Evolutionary conservation across 2,329 filamentous ascomycete species (phyloP), one percentile per base, ranked within the genome.

Genomic region (Lojkania enalia): DNA sequence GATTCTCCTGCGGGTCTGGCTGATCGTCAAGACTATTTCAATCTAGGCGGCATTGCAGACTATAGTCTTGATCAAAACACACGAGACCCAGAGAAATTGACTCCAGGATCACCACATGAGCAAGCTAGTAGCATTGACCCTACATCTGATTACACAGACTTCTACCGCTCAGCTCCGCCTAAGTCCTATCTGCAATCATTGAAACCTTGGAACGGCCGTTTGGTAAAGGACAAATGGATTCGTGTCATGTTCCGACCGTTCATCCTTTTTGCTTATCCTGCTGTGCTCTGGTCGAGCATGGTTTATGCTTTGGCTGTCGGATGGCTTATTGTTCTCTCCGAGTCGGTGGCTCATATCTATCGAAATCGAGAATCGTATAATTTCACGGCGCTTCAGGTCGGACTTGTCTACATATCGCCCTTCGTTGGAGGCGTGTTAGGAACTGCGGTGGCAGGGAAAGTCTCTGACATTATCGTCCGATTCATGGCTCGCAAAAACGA

Each of bases 271-370:
- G 82, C 86, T 1, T 96, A 97, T 61, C 94, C 94, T 0, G 82
- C 88, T 0, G 87, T 97, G 1, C 79, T 96, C 6, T 97, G 91
- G 92, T 92, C 88, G 4, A 76, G 90, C 0, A 76, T 87, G 0
- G 83, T 96, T 3, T 97, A 97, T 66, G 77, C 90, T 0, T 85
- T 94, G 57, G 94, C 90, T 0, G 82, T 97, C 5, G 92, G 92
- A 27, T 97, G 92, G 94, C 79, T 97, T 20, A 96, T 97, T 54
- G 90, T 97, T 32, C 81, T 97, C 1, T 96, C 90, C 0, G 91
- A 97, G 69, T 87, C 87, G 0, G 83, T 97, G 2, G 81, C 89
- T 0, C 78, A 86, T 46, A 87, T 97, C 49, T 97, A 89, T 68
- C 82, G 87, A 27, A 76, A 83, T 42, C 74, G 76, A 0, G 74